Percentiles rank a stretch among this genome's conserved stretches.
These are phyloP conservation scores for Neofusicoccum cordaticola DNA, from an alignment of 2,329 filamentous ascomycete genomes.

Conservation along the genomic window DNA sequence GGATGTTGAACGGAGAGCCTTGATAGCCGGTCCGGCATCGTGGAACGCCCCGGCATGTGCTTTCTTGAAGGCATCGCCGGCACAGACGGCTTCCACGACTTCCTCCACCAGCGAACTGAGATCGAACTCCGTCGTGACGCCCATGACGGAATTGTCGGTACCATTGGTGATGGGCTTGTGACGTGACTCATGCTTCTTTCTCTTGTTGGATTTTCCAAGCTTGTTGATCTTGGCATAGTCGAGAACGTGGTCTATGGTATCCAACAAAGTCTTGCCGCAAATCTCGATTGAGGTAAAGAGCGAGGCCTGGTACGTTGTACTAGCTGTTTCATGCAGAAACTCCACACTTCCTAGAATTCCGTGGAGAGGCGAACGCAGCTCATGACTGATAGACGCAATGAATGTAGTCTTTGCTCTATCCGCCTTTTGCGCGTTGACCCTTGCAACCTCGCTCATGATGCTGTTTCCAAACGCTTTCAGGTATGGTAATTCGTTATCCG, in stretches of 20 bases:
- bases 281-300: conserved; percentile 30
- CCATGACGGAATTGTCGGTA: conserved; percentile 17
- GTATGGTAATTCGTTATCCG: conserved; percentile 15
- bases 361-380: conserved; percentile 21
- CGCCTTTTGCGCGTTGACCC: conserved; percentile 49
- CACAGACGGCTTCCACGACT: conserved; percentile 18
- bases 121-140: conserved; percentile 16
- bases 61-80: conserved; percentile 18
- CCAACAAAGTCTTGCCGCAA: conserved; percentile 42
- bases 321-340: conserved; percentile 22
- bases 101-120: conserved; percentile 15
- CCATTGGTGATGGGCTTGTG: neutral
- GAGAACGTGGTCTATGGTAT: conserved; percentile 35
- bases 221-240: conserved; percentile 39
- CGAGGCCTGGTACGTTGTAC: conserved; percentile 4
- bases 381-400: conserved; percentile 42
- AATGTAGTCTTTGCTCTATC: conserved; percentile 40
- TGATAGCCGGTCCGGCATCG: neutral
- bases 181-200: conserved; percentile 15
- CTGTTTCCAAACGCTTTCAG: conserved; percentile 39
- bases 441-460: conserved; percentile 56
- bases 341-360: conserved; percentile 16
- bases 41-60: conserved; percentile 15
- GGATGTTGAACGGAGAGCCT: conserved; percentile 8
- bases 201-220: conserved; percentile 25